phyloP scores from a whole-genome alignment of 257 asterid genomes.

The Anisodus tanguticus region DNA sequence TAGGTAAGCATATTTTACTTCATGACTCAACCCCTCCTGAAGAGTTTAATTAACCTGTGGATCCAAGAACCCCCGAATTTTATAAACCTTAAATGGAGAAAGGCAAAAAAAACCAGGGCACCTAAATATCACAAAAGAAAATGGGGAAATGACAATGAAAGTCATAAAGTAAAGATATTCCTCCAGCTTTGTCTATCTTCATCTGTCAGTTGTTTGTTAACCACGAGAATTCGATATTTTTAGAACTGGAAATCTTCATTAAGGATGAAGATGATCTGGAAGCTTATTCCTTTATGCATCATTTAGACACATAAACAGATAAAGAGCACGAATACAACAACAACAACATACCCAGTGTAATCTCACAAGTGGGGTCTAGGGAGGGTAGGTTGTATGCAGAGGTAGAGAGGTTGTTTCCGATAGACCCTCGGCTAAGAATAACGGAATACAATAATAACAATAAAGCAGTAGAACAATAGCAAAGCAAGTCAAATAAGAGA shows the following conservation, averaged over 20 bases:
- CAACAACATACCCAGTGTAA: no score
- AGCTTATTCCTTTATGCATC: background rate
- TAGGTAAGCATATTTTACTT: background rate
- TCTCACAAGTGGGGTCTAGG: no score
- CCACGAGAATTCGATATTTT: background rate
- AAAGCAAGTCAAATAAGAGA: no score
- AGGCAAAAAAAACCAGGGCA: background rate
- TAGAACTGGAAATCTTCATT: constrained; percentile 4
- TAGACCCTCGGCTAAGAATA: no score
- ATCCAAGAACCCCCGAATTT: constrained; percentile 4
- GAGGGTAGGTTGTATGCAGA: no score
- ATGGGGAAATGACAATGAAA: background rate
- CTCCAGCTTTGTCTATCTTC: constrained; percentile 22
- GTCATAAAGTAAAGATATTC: background rate
- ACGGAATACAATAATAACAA: no score
- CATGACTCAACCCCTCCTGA: background rate
- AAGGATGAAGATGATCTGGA: constrained; percentile 4
- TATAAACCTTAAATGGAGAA: background rate
- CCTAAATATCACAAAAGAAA: constrained; percentile 3
- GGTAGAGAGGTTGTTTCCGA: no score
- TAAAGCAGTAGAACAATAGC: no score
- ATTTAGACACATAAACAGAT: background rate
- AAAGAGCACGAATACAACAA: background rate
- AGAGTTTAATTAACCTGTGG: background rate
- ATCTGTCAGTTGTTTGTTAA: constrained; percentile 15